Percentiles rank a stretch among this genome's conserved stretches.
Conservation (phyloP, 208 protist genomes). For the Acanthamoeba royreba region DNA sequence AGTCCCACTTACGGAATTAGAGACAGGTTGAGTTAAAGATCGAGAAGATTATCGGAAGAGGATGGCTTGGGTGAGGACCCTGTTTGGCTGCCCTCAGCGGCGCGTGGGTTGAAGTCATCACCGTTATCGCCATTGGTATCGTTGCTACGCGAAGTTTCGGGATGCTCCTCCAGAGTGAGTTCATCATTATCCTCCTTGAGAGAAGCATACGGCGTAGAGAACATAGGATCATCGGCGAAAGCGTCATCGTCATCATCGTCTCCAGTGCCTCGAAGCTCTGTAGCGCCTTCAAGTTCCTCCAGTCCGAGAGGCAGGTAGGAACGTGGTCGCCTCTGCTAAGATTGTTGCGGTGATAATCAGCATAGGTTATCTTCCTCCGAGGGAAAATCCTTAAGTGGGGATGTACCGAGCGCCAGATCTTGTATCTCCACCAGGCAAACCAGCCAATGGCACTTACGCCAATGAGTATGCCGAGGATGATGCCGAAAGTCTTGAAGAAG, state of each 20-base stretch:
- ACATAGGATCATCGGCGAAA: neutral
- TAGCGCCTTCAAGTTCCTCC: neutral
- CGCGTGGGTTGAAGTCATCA: neutral
- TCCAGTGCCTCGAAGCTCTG: neutral
- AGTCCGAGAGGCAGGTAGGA: neutral
- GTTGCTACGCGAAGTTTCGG: neutral
- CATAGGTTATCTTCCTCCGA: too few species aligned
- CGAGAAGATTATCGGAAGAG: neutral
- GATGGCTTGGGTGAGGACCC: neutral
- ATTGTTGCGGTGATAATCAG: too few species aligned
- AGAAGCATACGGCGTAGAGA: neutral
- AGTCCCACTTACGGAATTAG: too few species aligned
- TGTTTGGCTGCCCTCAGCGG: neutral
- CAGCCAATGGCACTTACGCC: constrained; percentile 4
- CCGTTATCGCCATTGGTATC: neutral
- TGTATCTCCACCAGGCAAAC: constrained; percentile 31
- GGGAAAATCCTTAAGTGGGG: neutral
- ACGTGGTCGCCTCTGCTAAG: neutral
- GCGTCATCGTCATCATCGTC: neutral
- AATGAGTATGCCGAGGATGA: neutral
- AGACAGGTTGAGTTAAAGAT: neutral
- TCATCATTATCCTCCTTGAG: neutral
- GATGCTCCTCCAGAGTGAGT: neutral
- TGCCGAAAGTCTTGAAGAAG: constrained; percentile 37
- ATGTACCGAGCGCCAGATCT: constrained; percentile 14